phyloP scores from a whole-genome alignment of 306 rosid species.

The Alnus glutinosa region DNA sequence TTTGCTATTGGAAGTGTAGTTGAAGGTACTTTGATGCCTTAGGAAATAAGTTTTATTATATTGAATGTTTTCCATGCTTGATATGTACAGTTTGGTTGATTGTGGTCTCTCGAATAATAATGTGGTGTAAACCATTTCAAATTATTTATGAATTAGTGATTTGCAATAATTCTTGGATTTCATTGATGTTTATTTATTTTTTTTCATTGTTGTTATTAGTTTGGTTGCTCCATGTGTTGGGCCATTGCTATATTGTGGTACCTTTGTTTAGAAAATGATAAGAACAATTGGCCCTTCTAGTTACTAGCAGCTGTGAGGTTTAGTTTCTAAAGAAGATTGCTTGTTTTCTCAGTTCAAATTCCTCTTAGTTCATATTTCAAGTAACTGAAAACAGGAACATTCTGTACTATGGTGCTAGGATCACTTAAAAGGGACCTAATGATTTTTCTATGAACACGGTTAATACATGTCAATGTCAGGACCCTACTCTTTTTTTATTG shows the following conservation, averaged over 20 bases:
- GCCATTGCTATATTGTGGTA: not conserved
- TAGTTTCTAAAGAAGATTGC: not conserved
- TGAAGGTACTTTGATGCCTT: not conserved
- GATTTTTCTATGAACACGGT: not conserved
- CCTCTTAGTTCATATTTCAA: too few relatives aligned
- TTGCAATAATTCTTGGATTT: not conserved
- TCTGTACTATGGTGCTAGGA: not conserved
- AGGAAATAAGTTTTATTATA: not conserved
- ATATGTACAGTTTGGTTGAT: conserved; percentile 17
- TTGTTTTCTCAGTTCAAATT: not conserved
- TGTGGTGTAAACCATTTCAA: not conserved
- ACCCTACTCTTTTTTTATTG: not conserved
- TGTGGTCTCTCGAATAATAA: conserved; percentile 13
- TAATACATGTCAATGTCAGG: not conserved
- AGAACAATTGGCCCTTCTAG: not conserved
- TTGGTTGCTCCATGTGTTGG: not conserved
- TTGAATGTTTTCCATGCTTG: conserved; percentile 2
- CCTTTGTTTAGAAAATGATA: not conserved
- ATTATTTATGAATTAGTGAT: conserved; percentile 4
- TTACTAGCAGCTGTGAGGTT: not conserved
- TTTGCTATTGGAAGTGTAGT: not conserved
- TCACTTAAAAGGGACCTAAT: not conserved
- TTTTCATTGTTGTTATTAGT: not conserved
- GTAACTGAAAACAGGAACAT: not conserved
- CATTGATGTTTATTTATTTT: not conserved